Conservation (phyloP, 495 filamentous ascomycete genomes). For the Aspergillus ellipticus region DNA sequence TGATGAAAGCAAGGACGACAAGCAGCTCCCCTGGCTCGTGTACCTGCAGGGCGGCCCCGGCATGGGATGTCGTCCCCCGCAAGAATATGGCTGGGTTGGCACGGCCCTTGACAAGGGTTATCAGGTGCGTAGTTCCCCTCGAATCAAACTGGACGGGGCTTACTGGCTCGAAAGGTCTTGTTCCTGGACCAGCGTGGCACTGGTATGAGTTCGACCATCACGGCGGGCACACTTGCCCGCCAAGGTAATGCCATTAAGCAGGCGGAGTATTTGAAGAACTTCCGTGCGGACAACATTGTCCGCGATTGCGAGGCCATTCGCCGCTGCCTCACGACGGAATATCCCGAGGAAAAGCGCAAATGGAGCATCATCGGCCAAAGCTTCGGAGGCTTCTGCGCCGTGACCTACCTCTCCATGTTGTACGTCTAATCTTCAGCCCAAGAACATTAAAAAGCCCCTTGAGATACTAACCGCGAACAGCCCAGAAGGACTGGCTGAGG, state of each 20-base stretch:
- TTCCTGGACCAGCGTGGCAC: constrained; percentile 88
- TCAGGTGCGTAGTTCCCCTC: constrained; percentile 34
- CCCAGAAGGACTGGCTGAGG: constrained; percentile 74
- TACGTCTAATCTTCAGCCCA: constrained; percentile 26
- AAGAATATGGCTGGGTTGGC: constrained; percentile 62
- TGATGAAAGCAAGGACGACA: constrained; percentile 37
- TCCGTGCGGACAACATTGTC: constrained; percentile 87
- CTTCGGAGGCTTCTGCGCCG: constrained; percentile 82
- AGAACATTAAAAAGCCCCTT: neutral
- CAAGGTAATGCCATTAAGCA: constrained; percentile 63
- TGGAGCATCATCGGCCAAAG: constrained; percentile 88
- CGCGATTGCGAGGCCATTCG: constrained; percentile 85
- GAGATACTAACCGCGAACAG: constrained; percentile 24
- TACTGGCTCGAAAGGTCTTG: constrained; percentile 52
- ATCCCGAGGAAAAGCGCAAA: constrained; percentile 65
- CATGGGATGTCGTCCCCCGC: constrained; percentile 67
- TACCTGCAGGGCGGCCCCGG: constrained; percentile 78
- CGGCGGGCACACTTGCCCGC: constrained; percentile 61
- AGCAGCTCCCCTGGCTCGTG: constrained; percentile 58
- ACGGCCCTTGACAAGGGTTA: constrained; percentile 77
- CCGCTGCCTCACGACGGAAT: constrained; percentile 63
- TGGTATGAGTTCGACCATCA: constrained; percentile 75
- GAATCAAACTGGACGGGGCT: neutral
- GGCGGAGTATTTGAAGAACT: constrained; percentile 77
- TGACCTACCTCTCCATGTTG: constrained; percentile 78